Evolutionary conservation across 257 asterid genomes (phyloP).

Genomic region (Solanum medicagineum): DNA sequence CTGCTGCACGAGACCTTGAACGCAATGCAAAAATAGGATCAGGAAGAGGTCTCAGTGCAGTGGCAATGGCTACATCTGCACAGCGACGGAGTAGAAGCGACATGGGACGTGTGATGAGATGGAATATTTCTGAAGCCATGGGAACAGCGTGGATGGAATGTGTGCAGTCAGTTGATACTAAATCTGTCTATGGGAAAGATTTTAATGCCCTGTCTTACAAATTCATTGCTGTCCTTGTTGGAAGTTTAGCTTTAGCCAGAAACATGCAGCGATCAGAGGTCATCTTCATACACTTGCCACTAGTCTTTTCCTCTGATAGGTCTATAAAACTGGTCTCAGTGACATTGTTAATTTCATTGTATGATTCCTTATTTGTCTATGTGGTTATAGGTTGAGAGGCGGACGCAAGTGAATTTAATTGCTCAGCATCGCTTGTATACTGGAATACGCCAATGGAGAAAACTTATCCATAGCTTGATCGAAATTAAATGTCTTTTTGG

Average conservation of each 20-base stretch:
- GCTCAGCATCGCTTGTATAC: conserved; percentile 61
- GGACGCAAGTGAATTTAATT: conserved; percentile 68
- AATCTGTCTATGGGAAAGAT: conserved; percentile 90
- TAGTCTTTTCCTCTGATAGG: conserved; percentile 1
- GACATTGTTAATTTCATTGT: neutral
- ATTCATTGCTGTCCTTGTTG: conserved; percentile 90
- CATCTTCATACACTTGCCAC: conserved; percentile 1
- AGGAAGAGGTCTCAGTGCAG: conserved; percentile 99
- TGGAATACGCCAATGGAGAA: conserved; percentile 97
- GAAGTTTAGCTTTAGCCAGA: conserved; percentile 96
- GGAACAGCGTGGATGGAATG: conserved; percentile 98
- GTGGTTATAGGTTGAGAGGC: conserved; percentile 79
- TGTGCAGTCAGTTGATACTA: conserved; percentile 82
- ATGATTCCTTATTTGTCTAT: neutral
- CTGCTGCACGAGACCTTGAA: conserved; percentile 98
- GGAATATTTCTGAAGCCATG: conserved; percentile 98
- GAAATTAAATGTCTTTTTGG: conserved; percentile 89
- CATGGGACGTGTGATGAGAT: conserved; percentile 79
- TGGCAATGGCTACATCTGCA: conserved; percentile 98
- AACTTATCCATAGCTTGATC: conserved; percentile 78
- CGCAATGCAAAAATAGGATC: conserved; percentile 98
- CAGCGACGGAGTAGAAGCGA: conserved; percentile 81
- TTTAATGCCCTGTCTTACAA: conserved; percentile 85
- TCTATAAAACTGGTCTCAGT: neutral
- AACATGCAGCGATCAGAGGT: conserved; percentile 98